A percentile compares a stretch with the other conserved stretches of the same genome.
These are phyloP conservation scores for Phyllosticta citribraziliensis DNA, from an alignment of 2,329 filamentous ascomycete species.

Conservation along the genomic window DNA sequence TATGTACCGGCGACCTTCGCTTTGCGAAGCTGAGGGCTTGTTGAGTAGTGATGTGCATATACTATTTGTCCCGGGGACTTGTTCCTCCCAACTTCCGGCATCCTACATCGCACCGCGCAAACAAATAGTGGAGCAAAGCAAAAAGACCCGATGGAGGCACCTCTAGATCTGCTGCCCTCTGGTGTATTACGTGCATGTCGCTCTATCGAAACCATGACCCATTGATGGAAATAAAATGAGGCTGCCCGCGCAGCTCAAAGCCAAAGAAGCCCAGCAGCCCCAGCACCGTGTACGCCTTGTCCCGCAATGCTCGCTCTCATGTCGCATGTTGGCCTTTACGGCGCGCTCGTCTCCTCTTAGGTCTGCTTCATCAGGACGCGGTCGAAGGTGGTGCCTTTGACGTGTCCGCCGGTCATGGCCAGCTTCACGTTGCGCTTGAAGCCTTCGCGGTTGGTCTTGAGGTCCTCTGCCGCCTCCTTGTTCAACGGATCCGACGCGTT, in stretches of 20 bases:
- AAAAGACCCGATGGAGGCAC: background rate
- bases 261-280: constrained; percentile 6
- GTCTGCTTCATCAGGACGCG: constrained; percentile 41
- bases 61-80: background rate
- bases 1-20: background rate
- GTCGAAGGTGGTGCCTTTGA: constrained; percentile 68
- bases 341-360: background rate
- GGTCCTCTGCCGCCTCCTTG: constrained; percentile 91
- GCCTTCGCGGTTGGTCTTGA: constrained; percentile 71
- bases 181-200: background rate
- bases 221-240: background rate
- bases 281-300: constrained; percentile 9
- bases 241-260: background rate
- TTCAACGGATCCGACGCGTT: constrained; percentile 97
- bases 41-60: background rate
- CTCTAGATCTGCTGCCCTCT: background rate
- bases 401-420: constrained; percentile 70
- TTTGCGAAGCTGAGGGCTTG: background rate
- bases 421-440: constrained; percentile 87
- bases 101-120: background rate
- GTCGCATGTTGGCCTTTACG: background rate
- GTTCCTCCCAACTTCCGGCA: background rate
- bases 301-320: constrained; percentile 9
- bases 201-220: background rate
- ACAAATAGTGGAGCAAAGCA: background rate